phyloP scores from a whole-genome alignment of 2,329 filamentous ascomycete genomes.

The Pyrenophora teres region DNA sequence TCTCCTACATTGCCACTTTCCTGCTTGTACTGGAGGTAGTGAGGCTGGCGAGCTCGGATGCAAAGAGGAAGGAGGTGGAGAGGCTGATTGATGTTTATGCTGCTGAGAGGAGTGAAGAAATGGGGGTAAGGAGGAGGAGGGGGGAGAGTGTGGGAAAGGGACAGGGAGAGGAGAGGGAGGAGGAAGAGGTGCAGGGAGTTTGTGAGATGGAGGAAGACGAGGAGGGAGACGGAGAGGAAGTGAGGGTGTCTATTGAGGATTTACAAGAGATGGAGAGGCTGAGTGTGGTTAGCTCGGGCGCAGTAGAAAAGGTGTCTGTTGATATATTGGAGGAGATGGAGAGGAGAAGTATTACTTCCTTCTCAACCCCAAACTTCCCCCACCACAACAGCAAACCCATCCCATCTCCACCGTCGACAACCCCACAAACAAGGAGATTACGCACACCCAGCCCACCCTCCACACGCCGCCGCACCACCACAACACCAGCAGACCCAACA shows the following conservation, averaged over 20 bases:
- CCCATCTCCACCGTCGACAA: background rate
- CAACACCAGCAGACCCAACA: background rate
- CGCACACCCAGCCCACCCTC: constrained; percentile 13
- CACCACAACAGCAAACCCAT: background rate
- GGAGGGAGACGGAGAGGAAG: background rate
- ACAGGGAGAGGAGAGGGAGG: constrained; percentile 7
- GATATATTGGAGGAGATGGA: background rate
- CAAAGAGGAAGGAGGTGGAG: constrained; percentile 30
- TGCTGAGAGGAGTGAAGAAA: constrained; percentile 5
- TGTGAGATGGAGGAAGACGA: background rate
- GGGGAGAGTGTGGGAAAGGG: background rate
- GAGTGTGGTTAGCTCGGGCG: background rate
- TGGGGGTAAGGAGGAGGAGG: background rate
- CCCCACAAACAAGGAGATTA: background rate
- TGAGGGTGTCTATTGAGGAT: constrained; percentile 1
- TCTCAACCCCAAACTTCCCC: background rate
- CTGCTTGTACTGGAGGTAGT: constrained; percentile 30
- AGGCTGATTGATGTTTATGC: constrained; percentile 29
- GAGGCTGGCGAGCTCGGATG: constrained; percentile 26
- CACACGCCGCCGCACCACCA: constrained; percentile 3
- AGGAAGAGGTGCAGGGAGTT: too few species aligned
- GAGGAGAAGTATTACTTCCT: background rate
- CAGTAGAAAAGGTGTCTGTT: background rate
- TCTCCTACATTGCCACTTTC: constrained; percentile 29
- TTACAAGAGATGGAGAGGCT: constrained; percentile 10